A percentile compares a stretch with the other conserved stretches of the same genome.
Evolutionary conservation across 208 protist genomes (phyloP).

Genomic region (Spongospora subterranea): DNA sequence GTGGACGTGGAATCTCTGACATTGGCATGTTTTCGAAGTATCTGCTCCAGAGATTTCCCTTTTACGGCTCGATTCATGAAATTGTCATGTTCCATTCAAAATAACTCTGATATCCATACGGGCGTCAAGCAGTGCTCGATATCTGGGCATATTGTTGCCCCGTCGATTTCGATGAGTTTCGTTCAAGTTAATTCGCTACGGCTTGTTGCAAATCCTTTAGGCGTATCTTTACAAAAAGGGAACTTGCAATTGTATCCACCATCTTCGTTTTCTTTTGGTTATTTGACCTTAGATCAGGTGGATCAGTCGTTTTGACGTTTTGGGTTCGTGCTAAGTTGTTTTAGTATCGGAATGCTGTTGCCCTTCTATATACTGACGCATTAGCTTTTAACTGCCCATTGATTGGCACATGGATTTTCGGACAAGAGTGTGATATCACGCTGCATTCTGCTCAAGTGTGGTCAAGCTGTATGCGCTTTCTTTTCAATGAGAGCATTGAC

Average conservation of each 20-base stretch:
- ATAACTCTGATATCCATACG: neutral
- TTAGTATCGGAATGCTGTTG: neutral
- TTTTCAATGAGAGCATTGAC: neutral
- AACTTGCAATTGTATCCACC: neutral
- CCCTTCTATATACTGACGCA: neutral
- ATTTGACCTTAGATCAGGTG: neutral
- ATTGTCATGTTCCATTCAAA: neutral
- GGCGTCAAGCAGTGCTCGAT: no score
- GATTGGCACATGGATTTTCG: neutral
- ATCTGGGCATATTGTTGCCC: neutral
- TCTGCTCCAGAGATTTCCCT: neutral
- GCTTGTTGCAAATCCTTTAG: neutral
- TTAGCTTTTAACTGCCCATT: neutral
- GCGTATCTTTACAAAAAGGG: neutral
- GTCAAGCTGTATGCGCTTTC: neutral
- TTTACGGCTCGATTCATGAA: neutral
- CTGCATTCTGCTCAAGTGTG: neutral
- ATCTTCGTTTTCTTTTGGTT: neutral
- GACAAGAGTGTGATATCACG: neutral
- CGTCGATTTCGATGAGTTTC: neutral
- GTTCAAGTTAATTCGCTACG: neutral
- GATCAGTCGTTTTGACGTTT: neutral
- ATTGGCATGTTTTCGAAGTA: neutral
- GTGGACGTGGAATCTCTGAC: neutral
- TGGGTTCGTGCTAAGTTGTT: neutral